Evolutionary conservation across 1,284 basidiomycete species (phyloP), one percentile per base, ranked within the genome.

Genomic region (Microbotryomycetes sp.): DNA sequence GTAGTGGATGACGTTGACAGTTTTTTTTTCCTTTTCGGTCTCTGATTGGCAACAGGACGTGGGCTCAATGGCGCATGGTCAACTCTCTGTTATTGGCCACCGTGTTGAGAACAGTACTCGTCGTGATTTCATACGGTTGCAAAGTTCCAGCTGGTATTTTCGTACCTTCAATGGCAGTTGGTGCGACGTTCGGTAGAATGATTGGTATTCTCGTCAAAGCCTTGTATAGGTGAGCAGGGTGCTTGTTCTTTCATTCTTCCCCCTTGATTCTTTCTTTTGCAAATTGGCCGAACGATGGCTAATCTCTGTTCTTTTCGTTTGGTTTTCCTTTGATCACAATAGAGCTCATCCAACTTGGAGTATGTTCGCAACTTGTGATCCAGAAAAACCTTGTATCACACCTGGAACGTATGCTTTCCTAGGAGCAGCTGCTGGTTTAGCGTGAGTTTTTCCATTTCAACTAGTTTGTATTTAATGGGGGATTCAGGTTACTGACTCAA

Each of bases 101-200:
- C 0, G 81, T 94, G 52, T 83, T 97, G 56, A 85, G 96, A 4
- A 87, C 85, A 9, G 85, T 83, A 14, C 80, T 98, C 36, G 92
- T 98, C 48, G 84, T 97, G 49, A 78, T 98, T 23, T 92, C 91
- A 1, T 98, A 97, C 75, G 96, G 96, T 0, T 89, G 86, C 75
- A 97, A 94, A 76, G 93, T 99, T 0, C 96, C 96, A 0, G 91
- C 90, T 6, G 96, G 96, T 54, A 97, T 97, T 70, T 97, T 97
- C 71, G 89, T 97, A 0, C 93, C 93, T 0, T 96, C 92, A 1
- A 97, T 97, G 92, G 94, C 93, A 2, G 86, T 97, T 50, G 93
- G 93, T 22, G 94, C 93, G 2, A 89, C 89, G 0, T 97, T 97
- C 74, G 93, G 94, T 2, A 81, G 93, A 32, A 93, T 97, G 89